phyloP scores from a whole-genome alignment of 192 early-diverging fungal genomes.

The Coemansia sp. region DNA sequence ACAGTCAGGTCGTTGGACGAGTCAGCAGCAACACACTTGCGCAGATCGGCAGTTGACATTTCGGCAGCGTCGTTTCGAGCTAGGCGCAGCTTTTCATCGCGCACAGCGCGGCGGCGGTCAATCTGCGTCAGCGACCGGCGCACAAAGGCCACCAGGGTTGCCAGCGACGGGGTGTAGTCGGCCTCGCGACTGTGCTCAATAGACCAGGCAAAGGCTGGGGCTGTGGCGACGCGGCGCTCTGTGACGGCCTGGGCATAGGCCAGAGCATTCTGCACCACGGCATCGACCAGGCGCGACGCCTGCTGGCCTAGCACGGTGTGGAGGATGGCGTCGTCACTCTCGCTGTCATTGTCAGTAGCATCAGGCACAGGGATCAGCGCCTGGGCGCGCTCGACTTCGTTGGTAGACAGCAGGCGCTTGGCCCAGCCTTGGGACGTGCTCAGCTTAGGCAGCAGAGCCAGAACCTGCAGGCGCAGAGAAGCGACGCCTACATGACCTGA shows the following conservation, averaged over 20 bases:
- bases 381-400: slow-evolving; percentile 52
- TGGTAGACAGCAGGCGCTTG: slow-evolving; percentile 23
- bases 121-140: slow-evolving; percentile 38
- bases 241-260: slow-evolving; percentile 48
- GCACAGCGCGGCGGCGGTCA: slow-evolving; percentile 21
- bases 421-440: slow-evolving; percentile 28
- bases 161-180: slow-evolving; percentile 50
- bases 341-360: slow-evolving; percentile 16
- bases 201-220: slow-evolving; percentile 47
- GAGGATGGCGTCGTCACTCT: slow-evolving; percentile 12
- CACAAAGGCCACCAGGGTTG: slow-evolving; percentile 37
- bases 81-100: slow-evolving; percentile 38
- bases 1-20: slow-evolving; percentile 28
- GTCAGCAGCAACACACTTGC: slow-evolving; percentile 26
- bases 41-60: slow-evolving; percentile 42
- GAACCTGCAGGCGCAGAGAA: slow-evolving; percentile 38
- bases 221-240: slow-evolving; percentile 27
- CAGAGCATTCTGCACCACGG: slow-evolving; percentile 36
- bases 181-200: slow-evolving; percentile 52
- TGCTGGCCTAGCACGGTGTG: slow-evolving; percentile 45
- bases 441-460: slow-evolving; percentile 49
- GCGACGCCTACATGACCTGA: slow-evolving; percentile 45
- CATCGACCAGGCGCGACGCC: slow-evolving; percentile 42
- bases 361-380: slow-evolving; percentile 20
- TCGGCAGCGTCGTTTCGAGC: slow-evolving; percentile 23